phyloP scores from a whole-genome alignment of 1,139 yeast genomes.

The Pichia sp. region DNA sequence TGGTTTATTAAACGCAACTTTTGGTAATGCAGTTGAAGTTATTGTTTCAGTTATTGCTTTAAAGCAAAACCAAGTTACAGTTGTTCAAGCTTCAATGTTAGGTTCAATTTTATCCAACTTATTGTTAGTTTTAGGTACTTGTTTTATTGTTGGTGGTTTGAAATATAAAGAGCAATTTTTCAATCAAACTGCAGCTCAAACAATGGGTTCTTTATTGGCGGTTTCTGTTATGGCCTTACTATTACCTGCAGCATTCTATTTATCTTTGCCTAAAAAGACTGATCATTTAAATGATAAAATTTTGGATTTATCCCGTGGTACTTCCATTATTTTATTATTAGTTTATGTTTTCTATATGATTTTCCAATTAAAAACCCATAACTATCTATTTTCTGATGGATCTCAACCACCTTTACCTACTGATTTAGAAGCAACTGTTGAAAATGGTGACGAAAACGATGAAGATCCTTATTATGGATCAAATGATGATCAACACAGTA shows the following conservation, averaged over 20 bases:
- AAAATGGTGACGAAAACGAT: neutral
- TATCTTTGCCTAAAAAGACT: slow-evolving; percentile 55
- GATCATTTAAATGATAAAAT: slow-evolving; percentile 43
- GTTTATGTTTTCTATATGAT: slow-evolving; percentile 72
- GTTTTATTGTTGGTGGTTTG: slow-evolving; percentile 89
- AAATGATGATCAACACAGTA: slow-evolving; percentile 2
- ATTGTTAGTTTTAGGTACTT: slow-evolving; percentile 87
- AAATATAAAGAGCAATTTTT: slow-evolving; percentile 80
- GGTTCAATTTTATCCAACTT: slow-evolving; percentile 88
- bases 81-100: slow-evolving; percentile 95
- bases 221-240: slow-evolving; percentile 81
- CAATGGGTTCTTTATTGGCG: slow-evolving; percentile 91
- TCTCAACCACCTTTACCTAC: neutral
- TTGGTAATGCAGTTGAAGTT: slow-evolving; percentile 91
- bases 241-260: slow-evolving; percentile 94
- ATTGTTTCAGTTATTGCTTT: slow-evolving; percentile 91
- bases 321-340: slow-evolving; percentile 69
- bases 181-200: slow-evolving; percentile 95
- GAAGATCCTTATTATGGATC: slow-evolving; percentile 3
- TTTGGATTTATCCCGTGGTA: slow-evolving; percentile 76
- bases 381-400: slow-evolving; percentile 45
- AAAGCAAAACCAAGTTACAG: slow-evolving; percentile 76
- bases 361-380: slow-evolving; percentile 88
- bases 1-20: slow-evolving; percentile 89
- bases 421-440: neutral